Conservation (phyloP, 768 basidiomycete species). For the Obba rivulosa region DNA sequence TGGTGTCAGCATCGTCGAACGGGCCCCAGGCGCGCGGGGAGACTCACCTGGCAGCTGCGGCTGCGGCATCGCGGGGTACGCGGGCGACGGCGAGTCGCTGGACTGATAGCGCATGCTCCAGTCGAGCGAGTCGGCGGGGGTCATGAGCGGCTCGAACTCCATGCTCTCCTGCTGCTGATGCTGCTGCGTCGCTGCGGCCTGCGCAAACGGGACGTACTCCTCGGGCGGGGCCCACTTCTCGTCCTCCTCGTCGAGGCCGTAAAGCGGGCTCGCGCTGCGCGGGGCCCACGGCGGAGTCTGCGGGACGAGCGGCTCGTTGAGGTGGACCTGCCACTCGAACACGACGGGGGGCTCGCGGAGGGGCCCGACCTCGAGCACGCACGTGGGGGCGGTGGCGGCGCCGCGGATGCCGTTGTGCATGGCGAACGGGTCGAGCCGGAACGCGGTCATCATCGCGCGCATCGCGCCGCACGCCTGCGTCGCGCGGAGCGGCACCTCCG, state of each 20-base stretch:
- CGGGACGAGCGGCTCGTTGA: conserved; percentile 13
- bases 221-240: conserved; percentile 4
- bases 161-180: conserved; percentile 1
- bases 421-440: conserved; percentile 73
- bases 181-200: neutral
- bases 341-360: conserved; percentile 55
- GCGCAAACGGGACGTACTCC: neutral
- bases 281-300: conserved; percentile 3
- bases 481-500: conserved; percentile 63
- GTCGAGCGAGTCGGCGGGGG: conserved; percentile 17
- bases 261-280: neutral
- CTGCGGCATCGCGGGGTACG: conserved; percentile 4
- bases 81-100: neutral
- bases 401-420: conserved; percentile 44
- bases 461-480: conserved; percentile 67
- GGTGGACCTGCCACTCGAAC: conserved; percentile 60
- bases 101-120: conserved; percentile 9
- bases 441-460: conserved; percentile 74
- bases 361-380: conserved; percentile 44
- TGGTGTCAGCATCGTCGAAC: neutral
- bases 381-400: conserved; percentile 10
- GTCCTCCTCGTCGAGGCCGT: conserved; percentile 2
- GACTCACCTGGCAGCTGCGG: conserved; percentile 6
- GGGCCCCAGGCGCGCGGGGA: neutral
- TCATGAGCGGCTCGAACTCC: conserved; percentile 16